Conservation (phyloP, 2,329 filamentous ascomycete species). For the Colletotrichum higginsianum region DNA sequence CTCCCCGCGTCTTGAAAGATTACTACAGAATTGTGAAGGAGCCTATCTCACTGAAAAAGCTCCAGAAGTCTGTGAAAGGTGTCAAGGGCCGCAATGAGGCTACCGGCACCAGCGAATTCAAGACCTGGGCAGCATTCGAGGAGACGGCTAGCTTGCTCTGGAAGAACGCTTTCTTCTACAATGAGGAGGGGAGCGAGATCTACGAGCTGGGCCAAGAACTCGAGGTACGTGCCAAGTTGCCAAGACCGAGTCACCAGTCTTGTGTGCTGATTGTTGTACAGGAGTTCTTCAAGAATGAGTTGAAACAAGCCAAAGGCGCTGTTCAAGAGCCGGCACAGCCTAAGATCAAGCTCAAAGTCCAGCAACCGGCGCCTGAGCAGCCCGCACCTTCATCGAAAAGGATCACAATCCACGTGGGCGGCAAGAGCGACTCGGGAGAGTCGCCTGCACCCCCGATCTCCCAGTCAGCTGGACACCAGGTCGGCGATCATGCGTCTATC, state of each 20-base stretch:
- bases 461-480: constrained; percentile 53
- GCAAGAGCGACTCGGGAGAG: constrained; percentile 67
- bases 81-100: constrained; percentile 77
- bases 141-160: constrained; percentile 86
- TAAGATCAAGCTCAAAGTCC: constrained; percentile 86
- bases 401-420: constrained; percentile 80
- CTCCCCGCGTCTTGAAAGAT: constrained; percentile 81
- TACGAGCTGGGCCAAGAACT: constrained; percentile 83
- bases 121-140: constrained; percentile 86
- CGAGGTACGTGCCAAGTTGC: constrained; percentile 68
- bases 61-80: constrained; percentile 84
- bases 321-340: constrained; percentile 81
- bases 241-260: background rate
- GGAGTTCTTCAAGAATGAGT: constrained; percentile 77
- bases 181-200: constrained; percentile 92
- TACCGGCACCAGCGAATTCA: constrained; percentile 78
- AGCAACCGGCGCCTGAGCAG: constrained; percentile 55
- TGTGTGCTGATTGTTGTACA: constrained; percentile 53
- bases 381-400: constrained; percentile 64
- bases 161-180: constrained; percentile 90
- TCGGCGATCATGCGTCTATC: constrained; percentile 53
- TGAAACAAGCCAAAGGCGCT: constrained; percentile 79
- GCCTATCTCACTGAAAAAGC: constrained; percentile 82
- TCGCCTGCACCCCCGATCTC: constrained; percentile 63
- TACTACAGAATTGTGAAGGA: constrained; percentile 90